A percentile compares a stretch with the other conserved stretches of the same genome.
Evolutionary conservation across 371 early-diverging fungal genomes (phyloP).

Genomic region (Syncephalis plumigaleata): DNA sequence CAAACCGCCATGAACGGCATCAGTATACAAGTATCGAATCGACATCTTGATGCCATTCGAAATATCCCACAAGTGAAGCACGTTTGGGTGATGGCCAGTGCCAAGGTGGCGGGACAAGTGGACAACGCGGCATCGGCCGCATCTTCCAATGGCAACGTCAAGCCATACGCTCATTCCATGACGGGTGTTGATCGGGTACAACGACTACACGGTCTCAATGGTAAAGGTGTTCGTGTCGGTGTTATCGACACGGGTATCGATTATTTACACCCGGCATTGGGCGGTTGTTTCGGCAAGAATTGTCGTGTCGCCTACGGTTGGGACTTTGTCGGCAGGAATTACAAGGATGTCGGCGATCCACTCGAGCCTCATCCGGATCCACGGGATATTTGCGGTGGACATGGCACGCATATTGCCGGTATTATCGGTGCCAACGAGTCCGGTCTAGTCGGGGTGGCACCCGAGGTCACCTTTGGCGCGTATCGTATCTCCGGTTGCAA

Average conservation of each 20-base stretch:
- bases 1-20: no score
- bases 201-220: conserved; percentile 21
- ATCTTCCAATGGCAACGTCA: no score
- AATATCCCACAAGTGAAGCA: neutral
- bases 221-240: conserved; percentile 36
- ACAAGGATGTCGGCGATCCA: conserved; percentile 29
- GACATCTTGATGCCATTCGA: neutral
- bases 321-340: conserved; percentile 35
- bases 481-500: conserved; percentile 43
- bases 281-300: conserved; percentile 42
- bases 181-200: conserved; percentile 39
- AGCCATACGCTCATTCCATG: conserved; percentile 19
- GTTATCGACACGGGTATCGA: conserved; percentile 38
- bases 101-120: neutral
- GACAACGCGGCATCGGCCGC: no score
- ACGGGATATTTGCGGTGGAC: conserved; percentile 20
- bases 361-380: conserved; percentile 24
- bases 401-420: conserved; percentile 40
- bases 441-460: conserved; percentile 37
- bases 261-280: conserved; percentile 51
- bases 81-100: neutral
- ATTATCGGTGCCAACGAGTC: conserved; percentile 33
- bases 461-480: conserved; percentile 30
- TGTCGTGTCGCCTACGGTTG: conserved; percentile 40
- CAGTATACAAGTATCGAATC: no score